Evolutionary conservation across 148 eudicot genomes (phyloP).

Genomic region (Fagopyrum tataricum): DNA sequence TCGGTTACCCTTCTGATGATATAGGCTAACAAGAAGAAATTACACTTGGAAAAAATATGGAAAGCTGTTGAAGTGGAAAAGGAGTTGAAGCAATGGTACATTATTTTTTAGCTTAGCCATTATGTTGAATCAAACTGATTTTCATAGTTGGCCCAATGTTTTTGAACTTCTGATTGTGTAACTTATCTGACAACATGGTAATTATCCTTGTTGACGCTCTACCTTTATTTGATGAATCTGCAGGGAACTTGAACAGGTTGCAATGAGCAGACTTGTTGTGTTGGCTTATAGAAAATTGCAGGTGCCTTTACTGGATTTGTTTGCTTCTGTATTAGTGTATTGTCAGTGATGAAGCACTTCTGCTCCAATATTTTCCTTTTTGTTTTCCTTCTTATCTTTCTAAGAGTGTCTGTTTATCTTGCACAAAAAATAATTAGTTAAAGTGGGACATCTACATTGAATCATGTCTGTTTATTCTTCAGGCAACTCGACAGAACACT

Average conservation of each 20-base stretch:
- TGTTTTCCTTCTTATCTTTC: background rate
- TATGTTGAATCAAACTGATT: background rate
- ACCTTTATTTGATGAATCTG: slow-evolving; percentile 11
- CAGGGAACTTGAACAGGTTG: slow-evolving; percentile 75
- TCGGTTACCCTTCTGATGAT: slow-evolving; percentile 8
- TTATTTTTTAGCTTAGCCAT: background rate
- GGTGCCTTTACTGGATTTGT: slow-evolving; percentile 29
- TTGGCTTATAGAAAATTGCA: slow-evolving; percentile 64
- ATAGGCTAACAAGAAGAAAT: slow-evolving; percentile 56
- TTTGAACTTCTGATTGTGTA: background rate
- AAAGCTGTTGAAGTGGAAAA: slow-evolving; percentile 42
- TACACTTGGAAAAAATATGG: slow-evolving; percentile 34
- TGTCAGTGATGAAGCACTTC: background rate
- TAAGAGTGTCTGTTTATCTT: background rate
- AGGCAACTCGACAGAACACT: slow-evolving; percentile 77
- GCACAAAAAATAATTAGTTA: background rate
- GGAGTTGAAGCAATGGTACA: slow-evolving; percentile 45
- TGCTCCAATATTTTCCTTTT: background rate
- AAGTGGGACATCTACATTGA: background rate
- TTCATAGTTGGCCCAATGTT: slow-evolving; percentile 6
- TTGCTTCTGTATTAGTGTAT: background rate
- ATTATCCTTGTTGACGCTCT: background rate
- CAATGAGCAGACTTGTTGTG: slow-evolving; percentile 70
- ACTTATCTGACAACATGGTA: background rate
- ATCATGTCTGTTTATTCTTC: slow-evolving; percentile 7